phyloP scores from a whole-genome alignment of 352 stramenopile species.

The Pythium brachiatum region DNA sequence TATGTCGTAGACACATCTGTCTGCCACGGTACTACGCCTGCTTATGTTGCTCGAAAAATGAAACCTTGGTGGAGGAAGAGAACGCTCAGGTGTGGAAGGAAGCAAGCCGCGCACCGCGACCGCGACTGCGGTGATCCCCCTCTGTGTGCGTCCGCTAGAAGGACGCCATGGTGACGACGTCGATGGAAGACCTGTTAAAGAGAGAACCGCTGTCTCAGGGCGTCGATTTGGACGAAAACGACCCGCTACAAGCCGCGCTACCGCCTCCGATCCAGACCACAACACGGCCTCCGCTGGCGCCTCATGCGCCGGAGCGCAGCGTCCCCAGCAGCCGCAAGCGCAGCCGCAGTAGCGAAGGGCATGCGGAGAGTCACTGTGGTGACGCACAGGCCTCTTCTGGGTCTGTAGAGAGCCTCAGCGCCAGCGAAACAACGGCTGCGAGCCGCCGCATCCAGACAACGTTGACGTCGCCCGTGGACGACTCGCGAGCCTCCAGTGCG shows the following conservation, averaged over 20 bases:
- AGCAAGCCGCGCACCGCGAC: neutral
- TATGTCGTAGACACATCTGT: neutral
- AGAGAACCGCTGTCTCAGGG: neutral
- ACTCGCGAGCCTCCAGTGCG: neutral
- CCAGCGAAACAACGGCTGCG: neutral
- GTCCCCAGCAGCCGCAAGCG: constrained; percentile 22
- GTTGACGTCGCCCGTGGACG: neutral
- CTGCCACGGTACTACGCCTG: constrained; percentile 7
- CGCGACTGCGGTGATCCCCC: neutral
- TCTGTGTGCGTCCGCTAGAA: neutral
- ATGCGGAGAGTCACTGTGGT: neutral
- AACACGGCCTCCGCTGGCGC: constrained; percentile 14
- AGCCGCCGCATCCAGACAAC: neutral
- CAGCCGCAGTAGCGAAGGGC: constrained; percentile 21
- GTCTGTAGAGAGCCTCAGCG: neutral
- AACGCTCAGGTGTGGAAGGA: neutral
- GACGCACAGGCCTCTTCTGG: neutral
- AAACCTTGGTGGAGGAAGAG: constrained; percentile 6
- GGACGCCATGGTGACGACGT: neutral
- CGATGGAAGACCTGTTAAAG: neutral
- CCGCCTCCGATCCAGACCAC: constrained; percentile 8
- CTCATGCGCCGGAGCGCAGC: neutral
- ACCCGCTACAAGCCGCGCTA: constrained; percentile 9
- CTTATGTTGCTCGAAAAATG: constrained; percentile 2
- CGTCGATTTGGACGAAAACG: neutral